Conservation (phyloP, 768 basidiomycete species). For the Candolleomyces aberdarensis region DNA sequence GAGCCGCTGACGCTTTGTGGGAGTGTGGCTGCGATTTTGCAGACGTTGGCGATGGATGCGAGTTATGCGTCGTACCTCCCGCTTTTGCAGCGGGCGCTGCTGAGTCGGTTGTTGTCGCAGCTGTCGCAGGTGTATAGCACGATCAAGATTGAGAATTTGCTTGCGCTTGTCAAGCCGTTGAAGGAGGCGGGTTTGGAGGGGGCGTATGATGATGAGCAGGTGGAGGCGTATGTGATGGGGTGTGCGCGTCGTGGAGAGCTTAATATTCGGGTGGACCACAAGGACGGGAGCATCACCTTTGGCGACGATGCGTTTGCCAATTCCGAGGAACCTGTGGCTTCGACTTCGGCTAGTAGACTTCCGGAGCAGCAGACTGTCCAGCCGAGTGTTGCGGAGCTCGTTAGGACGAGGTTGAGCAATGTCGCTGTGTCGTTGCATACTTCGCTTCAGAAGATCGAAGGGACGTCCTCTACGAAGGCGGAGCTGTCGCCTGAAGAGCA, state of each 20-base stretch:
- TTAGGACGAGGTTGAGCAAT: slow-evolving; percentile 73
- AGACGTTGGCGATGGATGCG: slow-evolving; percentile 30
- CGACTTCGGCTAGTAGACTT: slow-evolving; percentile 12
- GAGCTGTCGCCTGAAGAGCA: slow-evolving; percentile 49
- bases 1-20: slow-evolving; percentile 86
- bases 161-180: slow-evolving; percentile 76
- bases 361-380: slow-evolving; percentile 49
- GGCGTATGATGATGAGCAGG: slow-evolving; percentile 68
- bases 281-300: slow-evolving; percentile 80
- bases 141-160: slow-evolving; percentile 74
- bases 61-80: slow-evolving; percentile 80
- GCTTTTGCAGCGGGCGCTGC: slow-evolving; percentile 87
- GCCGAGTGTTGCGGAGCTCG: slow-evolving; percentile 66
- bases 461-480: slow-evolving; percentile 23
- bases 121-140: slow-evolving; percentile 91
- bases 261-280: slow-evolving; percentile 84
- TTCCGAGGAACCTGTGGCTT: slow-evolving; percentile 33
- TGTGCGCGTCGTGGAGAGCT: slow-evolving; percentile 87
- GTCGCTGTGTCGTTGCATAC: slow-evolving; percentile 73
- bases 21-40: slow-evolving; percentile 74
- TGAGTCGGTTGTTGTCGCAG: slow-evolving; percentile 87
- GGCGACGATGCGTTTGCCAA: slow-evolving; percentile 70
- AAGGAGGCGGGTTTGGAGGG: slow-evolving; percentile 49
- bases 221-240: slow-evolving; percentile 92
- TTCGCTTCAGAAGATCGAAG: slow-evolving; percentile 58